Evolutionary conservation across 371 early-diverging fungal genomes (phyloP), one percentile per base, ranked within the genome.

Genomic region (Smittium mucronatum): DNA sequence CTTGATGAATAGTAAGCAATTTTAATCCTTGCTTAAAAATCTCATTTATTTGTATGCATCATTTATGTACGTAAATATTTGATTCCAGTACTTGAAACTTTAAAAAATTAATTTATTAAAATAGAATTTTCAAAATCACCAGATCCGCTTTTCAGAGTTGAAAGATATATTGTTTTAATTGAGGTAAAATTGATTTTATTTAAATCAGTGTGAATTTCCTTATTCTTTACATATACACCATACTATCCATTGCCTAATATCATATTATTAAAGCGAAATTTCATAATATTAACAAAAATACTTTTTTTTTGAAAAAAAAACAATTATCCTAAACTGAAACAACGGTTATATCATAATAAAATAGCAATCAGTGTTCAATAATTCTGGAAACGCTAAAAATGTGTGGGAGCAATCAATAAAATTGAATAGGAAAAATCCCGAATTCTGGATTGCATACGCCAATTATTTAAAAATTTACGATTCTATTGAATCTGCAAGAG

Each of bases 71-170:
- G n/a, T n/a, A n/a, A n/a, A n/a, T n/a, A n/a, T n/a, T n/a, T n/a
- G n/a, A n/a, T n/a, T n/a, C n/a, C n/a, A n/a, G n/a, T n/a, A n/a
- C n/a, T n/a, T n/a, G n/a, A 11, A 30, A 5, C 33, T 61, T 61
- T 61, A 16, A 15, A 30, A 30, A 15, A 30, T 11, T 15, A 11
- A 11, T 61, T 11, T 28, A 15, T 16, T 61, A 15, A 15, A 61
- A 5, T 61, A 61, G n/a, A 36, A 33, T 65, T 65, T n/a, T 31
- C n/a, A 32, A 65, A 65, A 34, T 31, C 65, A n/a, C 65, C 65
- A 11, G 65, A 65, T 33, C 65, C 34, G 2, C 34, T 17, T 15
- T 65, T 65, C 36, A n/a, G 65, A 33, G 65, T 65, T 31, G 65
- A 65, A 65, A 65, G 34, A 65, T 65, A 33, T 33, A 34, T 65